Percentiles rank a stretch among this genome's conserved stretches.
Evolutionary conservation across 345 rosid species (phyloP).

Genomic region (Mallotus nudiflorus): DNA sequence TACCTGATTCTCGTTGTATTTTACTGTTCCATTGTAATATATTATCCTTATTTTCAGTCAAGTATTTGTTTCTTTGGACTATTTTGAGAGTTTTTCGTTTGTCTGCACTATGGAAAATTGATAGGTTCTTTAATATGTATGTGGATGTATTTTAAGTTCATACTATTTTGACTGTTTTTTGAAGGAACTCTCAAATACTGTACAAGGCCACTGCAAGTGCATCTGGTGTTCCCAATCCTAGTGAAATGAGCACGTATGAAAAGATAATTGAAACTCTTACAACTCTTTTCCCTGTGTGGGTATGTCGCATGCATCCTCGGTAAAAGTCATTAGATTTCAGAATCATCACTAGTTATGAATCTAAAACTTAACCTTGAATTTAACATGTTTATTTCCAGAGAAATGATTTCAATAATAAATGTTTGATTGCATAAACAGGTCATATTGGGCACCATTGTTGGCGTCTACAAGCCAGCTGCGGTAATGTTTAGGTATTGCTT

Average conservation of each 20-base stretch:
- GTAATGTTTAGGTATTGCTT: conserved; percentile 40
- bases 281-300: conserved; percentile 92
- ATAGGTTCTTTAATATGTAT: too few species aligned
- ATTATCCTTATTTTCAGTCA: not conserved
- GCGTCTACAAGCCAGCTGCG: conserved; percentile 86
- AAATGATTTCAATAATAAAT: not conserved
- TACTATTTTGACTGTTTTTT: conserved; percentile 18
- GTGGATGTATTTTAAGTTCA: not conserved
- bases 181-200: conserved; percentile 41
- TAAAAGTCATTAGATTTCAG: conserved; percentile 1
- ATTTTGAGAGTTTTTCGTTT: not conserved
- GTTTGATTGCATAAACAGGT: conserved; percentile 46
- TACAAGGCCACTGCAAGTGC: conserved; percentile 69
- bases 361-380: not conserved
- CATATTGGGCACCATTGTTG: conserved; percentile 80
- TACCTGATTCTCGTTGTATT: not conserved
- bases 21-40: not conserved
- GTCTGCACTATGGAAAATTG: not conserved
- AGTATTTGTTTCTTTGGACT: not conserved
- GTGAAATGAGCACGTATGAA: conserved; percentile 70
- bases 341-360: not conserved
- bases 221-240: conserved; percentile 55
- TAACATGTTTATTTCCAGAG: not conserved
- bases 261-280: conserved; percentile 77
- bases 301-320: conserved; percentile 23